These are phyloP conservation scores for Hypholoma fasciculare DNA, from an alignment of 768 basidiomycete genomes.

Conservation along the genomic window DNA sequence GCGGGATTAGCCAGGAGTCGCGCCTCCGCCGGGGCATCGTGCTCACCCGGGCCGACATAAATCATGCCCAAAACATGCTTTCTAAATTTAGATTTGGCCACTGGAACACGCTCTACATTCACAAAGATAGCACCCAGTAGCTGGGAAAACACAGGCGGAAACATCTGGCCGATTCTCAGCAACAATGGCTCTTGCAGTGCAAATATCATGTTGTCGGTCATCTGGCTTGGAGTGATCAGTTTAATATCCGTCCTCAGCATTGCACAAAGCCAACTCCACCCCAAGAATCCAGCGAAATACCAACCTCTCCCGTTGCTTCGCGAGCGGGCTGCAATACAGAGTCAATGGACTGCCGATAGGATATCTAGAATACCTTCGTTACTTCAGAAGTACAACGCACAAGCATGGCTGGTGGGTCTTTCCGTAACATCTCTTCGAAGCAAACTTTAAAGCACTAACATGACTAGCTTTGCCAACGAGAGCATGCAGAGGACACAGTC, in stretches of 20 bases:
- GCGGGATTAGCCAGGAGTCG: no score
- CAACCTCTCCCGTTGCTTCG: constrained; percentile 36
- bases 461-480: constrained; percentile 42
- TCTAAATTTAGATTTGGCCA: not conserved
- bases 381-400: constrained; percentile 41
- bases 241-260: not conserved
- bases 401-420: constrained; percentile 40
- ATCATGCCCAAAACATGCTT: not conserved
- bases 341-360: constrained; percentile 41
- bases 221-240: not conserved
- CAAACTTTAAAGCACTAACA: not conserved
- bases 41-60: not conserved
- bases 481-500: constrained; percentile 55
- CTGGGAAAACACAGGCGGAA: no score
- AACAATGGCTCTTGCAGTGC: no score
- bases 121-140: not conserved
- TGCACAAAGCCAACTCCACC: constrained; percentile 22
- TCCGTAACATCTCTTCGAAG: not conserved
- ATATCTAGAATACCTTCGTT: constrained; percentile 41
- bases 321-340: constrained; percentile 38
- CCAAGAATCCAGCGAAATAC: constrained; percentile 32
- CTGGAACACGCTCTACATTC: not conserved
- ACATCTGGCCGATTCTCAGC: no score
- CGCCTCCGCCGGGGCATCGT: not conserved
- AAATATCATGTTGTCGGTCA: not conserved